Percentiles rank a stretch among this genome's conserved stretches.
phyloP scores from a whole-genome alignment of 2,329 filamentous ascomycete genomes.

The Cercospora canescens region DNA sequence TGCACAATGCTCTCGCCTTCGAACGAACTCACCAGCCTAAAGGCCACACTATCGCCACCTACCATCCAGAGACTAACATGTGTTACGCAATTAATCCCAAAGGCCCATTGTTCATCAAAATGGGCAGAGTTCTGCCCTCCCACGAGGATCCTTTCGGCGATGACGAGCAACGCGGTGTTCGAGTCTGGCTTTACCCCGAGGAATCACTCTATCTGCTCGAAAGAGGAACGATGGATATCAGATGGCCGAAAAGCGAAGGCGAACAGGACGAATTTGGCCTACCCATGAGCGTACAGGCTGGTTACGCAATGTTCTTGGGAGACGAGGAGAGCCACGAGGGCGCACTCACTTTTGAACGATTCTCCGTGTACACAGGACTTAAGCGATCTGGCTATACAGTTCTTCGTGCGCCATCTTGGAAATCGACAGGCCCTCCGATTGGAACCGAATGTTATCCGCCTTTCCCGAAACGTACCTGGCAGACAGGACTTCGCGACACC shows the following conservation, averaged over 20 bases:
- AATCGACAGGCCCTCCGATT: constrained; percentile 25
- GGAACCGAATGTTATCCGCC: constrained; percentile 29
- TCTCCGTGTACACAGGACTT: constrained; percentile 82
- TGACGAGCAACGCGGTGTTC: constrained; percentile 29
- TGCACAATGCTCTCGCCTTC: constrained; percentile 82
- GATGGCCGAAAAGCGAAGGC: constrained; percentile 63
- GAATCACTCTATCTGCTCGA: constrained; percentile 90
- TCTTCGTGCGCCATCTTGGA: constrained; percentile 62
- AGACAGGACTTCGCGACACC: constrained; percentile 36
- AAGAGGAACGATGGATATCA: constrained; percentile 80
- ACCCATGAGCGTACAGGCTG: constrained; percentile 88
- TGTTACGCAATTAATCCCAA: constrained; percentile 68
- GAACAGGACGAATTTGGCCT: constrained; percentile 62
- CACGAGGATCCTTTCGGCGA: constrained; percentile 47
- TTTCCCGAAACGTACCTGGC: constrained; percentile 29
- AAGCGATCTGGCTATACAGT: constrained; percentile 82
- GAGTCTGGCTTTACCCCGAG: constrained; percentile 82
- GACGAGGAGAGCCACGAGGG: constrained; percentile 55
- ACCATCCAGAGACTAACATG: constrained; percentile 64
- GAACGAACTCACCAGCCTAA: constrained; percentile 72
- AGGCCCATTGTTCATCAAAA: constrained; percentile 71
- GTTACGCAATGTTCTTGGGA: constrained; percentile 82
- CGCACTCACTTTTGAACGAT: constrained; percentile 71
- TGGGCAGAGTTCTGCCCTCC: constrained; percentile 66
- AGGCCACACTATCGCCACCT: constrained; percentile 68